A percentile compares a stretch with the other conserved stretches of the same genome.
Evolutionary conservation across 768 basidiomycete genomes (phyloP).

Genomic region (Rhizopogon vulgaris): DNA sequence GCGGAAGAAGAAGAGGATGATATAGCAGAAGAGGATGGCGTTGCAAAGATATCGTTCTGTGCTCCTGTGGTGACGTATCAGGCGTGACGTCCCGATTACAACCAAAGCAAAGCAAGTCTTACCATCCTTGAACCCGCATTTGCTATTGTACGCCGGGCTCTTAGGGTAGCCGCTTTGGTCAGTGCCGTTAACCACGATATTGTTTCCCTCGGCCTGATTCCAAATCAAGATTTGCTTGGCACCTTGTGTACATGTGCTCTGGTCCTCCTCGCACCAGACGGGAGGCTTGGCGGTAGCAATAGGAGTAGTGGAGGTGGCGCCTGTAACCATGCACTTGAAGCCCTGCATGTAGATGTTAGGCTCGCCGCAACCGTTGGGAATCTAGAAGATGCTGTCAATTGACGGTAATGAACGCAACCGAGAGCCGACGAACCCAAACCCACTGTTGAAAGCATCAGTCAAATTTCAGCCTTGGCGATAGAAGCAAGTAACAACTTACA

Average conservation of each 20-base stretch:
- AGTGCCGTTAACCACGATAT: constrained; percentile 36
- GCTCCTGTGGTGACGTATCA: constrained; percentile 1
- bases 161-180: constrained; percentile 34
- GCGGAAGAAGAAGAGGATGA: no score
- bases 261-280: constrained; percentile 47
- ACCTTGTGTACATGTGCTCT: constrained; percentile 36
- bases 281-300: constrained; percentile 39
- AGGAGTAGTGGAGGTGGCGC: constrained; percentile 32
- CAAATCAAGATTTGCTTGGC: constrained; percentile 54
- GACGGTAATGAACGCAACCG: background rate
- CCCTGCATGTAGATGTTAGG: constrained; percentile 47
- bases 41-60: constrained; percentile 8
- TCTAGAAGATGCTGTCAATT: background rate
- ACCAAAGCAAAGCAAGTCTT: constrained; percentile 7
- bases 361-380: constrained; percentile 38
- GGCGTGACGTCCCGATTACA: background rate
- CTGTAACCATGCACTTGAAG: constrained; percentile 45
- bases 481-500: constrained; percentile 21
- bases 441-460: constrained; percentile 28
- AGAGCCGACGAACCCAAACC: constrained; percentile 39
- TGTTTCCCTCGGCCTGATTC: constrained; percentile 45
- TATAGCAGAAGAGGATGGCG: background rate
- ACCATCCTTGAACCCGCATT: constrained; percentile 45
- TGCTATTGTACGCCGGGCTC: constrained; percentile 44
- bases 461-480: background rate